Percentiles rank a stretch among this genome's conserved stretches.
Conservation (phyloP, 202 grass and related monocot genomes). For the Miscanthus sacchariflorus region DNA sequence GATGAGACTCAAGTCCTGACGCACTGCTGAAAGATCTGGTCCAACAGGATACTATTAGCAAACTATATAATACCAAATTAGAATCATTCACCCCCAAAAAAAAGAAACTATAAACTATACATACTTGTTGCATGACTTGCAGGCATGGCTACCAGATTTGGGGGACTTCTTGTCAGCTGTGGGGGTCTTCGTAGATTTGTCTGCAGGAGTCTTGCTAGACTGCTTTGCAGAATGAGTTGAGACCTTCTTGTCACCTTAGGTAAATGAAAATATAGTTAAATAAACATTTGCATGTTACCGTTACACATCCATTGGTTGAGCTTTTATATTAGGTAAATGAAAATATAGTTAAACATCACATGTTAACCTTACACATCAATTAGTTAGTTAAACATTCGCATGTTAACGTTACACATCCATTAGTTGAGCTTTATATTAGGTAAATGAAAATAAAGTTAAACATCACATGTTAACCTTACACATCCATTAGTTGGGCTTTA, state of each 20-base stretch:
- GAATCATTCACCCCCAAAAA: background rate
- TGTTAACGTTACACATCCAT: background rate
- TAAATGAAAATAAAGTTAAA: background rate
- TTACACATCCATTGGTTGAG: background rate
- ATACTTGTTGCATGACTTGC: constrained; percentile 91
- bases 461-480: background rate
- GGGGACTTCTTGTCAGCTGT: constrained; percentile 59
- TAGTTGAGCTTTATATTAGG: background rate
- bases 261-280: background rate
- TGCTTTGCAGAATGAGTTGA: constrained; percentile 75
- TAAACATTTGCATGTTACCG: background rate
- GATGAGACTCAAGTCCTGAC: constrained; percentile 57
- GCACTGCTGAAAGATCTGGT: constrained; percentile 68
- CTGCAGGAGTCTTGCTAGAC: constrained; percentile 50
- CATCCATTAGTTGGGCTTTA: background rate
- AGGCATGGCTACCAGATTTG: constrained; percentile 60
- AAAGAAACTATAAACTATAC: background rate
- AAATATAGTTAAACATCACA: background rate
- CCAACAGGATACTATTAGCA: constrained; percentile 21
- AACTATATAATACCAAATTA: background rate
- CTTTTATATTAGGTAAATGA: background rate
- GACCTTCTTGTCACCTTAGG: constrained; percentile 68
- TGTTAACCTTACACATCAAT: background rate
- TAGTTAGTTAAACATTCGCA: background rate
- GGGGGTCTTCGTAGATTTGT: constrained; percentile 40